phyloP scores from a whole-genome alignment of 768 basidiomycete genomes.

The Coprinopsis marcescibilis region DNA sequence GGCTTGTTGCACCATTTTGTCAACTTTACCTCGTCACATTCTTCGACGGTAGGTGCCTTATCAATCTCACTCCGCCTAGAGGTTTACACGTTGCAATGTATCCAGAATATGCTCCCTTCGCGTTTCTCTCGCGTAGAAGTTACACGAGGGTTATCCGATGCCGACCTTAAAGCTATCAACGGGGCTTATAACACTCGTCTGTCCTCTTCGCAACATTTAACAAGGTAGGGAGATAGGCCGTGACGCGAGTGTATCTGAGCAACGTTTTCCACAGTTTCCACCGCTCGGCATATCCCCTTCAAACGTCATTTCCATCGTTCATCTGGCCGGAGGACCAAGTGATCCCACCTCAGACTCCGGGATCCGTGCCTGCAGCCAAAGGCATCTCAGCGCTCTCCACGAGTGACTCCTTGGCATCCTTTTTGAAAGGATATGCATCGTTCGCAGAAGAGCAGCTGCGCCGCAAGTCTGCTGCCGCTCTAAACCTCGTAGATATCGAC shows the following conservation, averaged over 20 bases:
- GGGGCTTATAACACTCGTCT: slow-evolving; percentile 26
- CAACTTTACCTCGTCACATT: slow-evolving; percentile 8
- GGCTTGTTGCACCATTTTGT: background rate
- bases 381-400: slow-evolving; percentile 44
- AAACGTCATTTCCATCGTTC: slow-evolving; percentile 53
- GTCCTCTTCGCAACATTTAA: slow-evolving; percentile 23
- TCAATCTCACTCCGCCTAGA: background rate
- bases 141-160: slow-evolving; percentile 49
- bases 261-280: slow-evolving; percentile 32
- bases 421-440: slow-evolving; percentile 49
- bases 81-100: background rate
- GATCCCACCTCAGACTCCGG: background rate
- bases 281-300: slow-evolving; percentile 49
- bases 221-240: slow-evolving; percentile 26
- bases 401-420: slow-evolving; percentile 29
- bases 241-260: background rate
- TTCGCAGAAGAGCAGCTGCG: slow-evolving; percentile 41
- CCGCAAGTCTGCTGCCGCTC: slow-evolving; percentile 27
- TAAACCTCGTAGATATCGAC: slow-evolving; percentile 43
- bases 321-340: slow-evolving; percentile 24
- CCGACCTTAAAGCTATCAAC: slow-evolving; percentile 33
- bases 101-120: background rate
- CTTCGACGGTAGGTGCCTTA: background rate
- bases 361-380: background rate
- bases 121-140: slow-evolving; percentile 46